These are phyloP conservation scores for Cyathus striatus DNA, from an alignment of 768 basidiomycete genomes.

Conservation along the genomic window DNA sequence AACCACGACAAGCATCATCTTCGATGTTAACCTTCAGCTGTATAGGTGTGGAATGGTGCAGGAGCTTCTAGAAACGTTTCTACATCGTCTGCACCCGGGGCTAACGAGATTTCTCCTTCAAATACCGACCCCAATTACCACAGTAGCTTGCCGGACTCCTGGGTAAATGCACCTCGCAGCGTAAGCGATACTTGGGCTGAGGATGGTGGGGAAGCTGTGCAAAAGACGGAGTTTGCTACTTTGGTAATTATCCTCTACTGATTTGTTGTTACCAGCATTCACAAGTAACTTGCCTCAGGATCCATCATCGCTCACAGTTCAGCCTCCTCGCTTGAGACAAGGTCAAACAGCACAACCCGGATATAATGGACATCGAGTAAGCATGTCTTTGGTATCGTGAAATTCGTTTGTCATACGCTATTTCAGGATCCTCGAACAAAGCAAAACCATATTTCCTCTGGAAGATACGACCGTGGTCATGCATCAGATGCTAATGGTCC, in stretches of 20 bases:
- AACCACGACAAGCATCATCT: no score
- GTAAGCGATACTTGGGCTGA: constrained; percentile 62
- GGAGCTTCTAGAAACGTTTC: constrained; percentile 60
- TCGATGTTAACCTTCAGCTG: no score
- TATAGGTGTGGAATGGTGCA: no score
- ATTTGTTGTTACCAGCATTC: no score
- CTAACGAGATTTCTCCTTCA: constrained; percentile 39
- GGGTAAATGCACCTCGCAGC: constrained; percentile 46
- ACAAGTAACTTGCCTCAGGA: no score
- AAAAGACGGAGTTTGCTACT: background rate
- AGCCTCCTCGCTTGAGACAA: constrained; percentile 37
- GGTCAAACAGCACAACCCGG: no score
- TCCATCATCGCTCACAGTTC: background rate
- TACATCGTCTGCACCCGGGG: constrained; percentile 52
- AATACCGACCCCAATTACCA: constrained; percentile 44
- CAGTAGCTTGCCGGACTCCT: constrained; percentile 35
- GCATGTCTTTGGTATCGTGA: no score
- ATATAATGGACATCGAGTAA: no score
- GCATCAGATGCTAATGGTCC: background rate
- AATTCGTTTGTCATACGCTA: background rate
- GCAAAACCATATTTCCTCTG: background rate
- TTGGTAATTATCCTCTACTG: no score
- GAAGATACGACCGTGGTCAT: background rate
- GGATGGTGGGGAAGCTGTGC: background rate
- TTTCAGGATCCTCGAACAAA: background rate